Base-by-base conservation (phyloP, 2,329 filamentous ascomycete species). In the Trichophaea hybrida region DNA sequence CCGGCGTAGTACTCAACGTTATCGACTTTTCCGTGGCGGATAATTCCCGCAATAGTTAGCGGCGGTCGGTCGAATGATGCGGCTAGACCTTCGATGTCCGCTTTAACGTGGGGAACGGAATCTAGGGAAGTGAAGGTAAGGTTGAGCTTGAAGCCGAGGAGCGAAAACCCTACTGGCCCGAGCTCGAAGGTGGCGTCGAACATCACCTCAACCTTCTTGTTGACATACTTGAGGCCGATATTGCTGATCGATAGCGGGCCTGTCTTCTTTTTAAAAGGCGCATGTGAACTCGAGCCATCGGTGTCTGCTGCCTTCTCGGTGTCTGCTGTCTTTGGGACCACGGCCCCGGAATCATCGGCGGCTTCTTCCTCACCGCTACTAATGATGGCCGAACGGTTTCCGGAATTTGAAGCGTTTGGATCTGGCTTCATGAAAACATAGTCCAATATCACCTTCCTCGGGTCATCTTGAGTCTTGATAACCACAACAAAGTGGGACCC, bases 161-260 rank as follows among this genome's bases (percentile, higher is more conserved):
- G 60, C 0, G 66, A 58, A 43, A 75, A 69, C 0, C 61, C 69
- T 1, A 75, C 37, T 2, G 73, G 73, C 0, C 73, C 73, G 2
- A 75, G 60, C 5, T 67, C 57, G 44, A 75, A 65, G 0, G 68
- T 70, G 1, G 72, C 73, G 33, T 72, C 68, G 10, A 75, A 66
- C 5, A 64, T 62, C 32, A 75, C 59, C 2, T 15, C 55, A 0
- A 74, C 64, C 1, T 10, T 60, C 6, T 69, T 64, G 44, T 69
- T 60, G 13, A 66, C 65, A 62, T 72, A 74, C 55, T 72, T 68
- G 52, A 75, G 66, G 1, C 70, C 69, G 15, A 75, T 64, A 48
- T 71, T 72, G 52, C 62, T 67, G 54, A 75, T 70, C 0, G 68
- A 66, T 0, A 75, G 55, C 0, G 71, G 69, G 1, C 71, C 70